Evolutionary conservation across 371 early-diverging fungal species (phyloP), one percentile per base, ranked within the genome.

Genomic region (Mucor velutinosus): DNA sequence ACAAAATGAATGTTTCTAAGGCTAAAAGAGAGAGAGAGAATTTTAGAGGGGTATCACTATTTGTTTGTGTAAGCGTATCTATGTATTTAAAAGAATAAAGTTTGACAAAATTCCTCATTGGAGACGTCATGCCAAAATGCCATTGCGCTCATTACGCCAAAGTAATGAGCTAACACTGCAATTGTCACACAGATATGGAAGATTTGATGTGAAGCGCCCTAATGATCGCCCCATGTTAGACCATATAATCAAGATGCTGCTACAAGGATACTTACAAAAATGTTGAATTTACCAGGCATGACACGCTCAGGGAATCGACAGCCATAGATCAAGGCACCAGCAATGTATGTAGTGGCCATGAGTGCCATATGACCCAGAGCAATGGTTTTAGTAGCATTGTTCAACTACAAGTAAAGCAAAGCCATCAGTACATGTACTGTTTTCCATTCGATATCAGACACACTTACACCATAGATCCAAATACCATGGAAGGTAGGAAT

Each of bases 131-230:
- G 84, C 85, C 82, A 85, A 49, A 83, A 86, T 14, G 72, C 73
- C 85, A 88, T 84, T 21, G 94, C 92, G 29, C 78, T 72, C 55
- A 88, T 81, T 11, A 95, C 90, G 53, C 94, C 97, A 39, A 89
- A 58, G 64, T 92, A 96, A 71, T 96, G 97, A 51, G 87, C 69
- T 1, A 84, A 53, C 11, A 94, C 88, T 5, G 94, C 97, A n/a
- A 87, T 67, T 7, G 95, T 81, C 0, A 96, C 97, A 63, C 90
- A 88, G 3, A 92, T 37, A 66, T 97, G 97, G 66, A 94, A 97
- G 58, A 97, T 95, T 78, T 96, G 96, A 77, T 97, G 97, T 32
- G 95, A 94, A 4, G 93, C 86, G 55, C 77, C 76, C 89, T 89
- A 73, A 4, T 56, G 41, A 23, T 64, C 12, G 0, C 47, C 47